Percentiles rank a stretch among this genome's conserved stretches.
Conservation (phyloP, 345 rosid species). For the Angophora floribunda region DNA sequence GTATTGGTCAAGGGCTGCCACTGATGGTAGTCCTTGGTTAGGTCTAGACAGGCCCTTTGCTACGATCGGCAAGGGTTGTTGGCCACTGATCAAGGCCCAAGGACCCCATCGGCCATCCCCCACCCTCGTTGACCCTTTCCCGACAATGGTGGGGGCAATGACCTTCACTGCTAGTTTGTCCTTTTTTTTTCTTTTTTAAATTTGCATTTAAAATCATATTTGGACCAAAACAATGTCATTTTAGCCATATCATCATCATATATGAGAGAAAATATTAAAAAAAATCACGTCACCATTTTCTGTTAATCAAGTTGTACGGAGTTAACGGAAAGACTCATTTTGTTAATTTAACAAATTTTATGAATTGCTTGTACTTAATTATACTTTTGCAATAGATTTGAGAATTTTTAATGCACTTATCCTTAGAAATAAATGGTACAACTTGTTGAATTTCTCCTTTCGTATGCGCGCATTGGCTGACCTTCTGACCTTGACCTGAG, state of each 20-base stretch:
- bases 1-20: not conserved
- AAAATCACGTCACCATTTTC: too few species aligned
- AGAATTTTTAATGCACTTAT: fast-evolving
- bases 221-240: fast-evolving
- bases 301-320: fast-evolving
- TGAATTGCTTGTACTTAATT: fast-evolving
- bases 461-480: too few species aligned
- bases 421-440: too few species aligned
- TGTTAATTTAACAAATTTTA: fast-evolving
- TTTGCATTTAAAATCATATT: too few species aligned
- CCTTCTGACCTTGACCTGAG: too few species aligned
- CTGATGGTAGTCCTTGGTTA: not conserved
- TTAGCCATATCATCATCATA: not conserved
- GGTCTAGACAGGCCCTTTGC: fast-evolving
- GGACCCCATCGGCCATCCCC: not conserved
- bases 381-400: too few species aligned
- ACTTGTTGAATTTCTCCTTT: too few species aligned
- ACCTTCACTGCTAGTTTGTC: fast-evolving
- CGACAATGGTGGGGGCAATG: fast-evolving
- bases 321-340: too few species aligned
- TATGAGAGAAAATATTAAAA: too few species aligned
- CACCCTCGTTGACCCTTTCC: not conserved
- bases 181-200: too few species aligned
- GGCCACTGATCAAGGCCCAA: not conserved
- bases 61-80: too few species aligned